Conservation (phyloP, 495 filamentous ascomycete genomes). For the Aspergillus carlsbadensis region DNA sequence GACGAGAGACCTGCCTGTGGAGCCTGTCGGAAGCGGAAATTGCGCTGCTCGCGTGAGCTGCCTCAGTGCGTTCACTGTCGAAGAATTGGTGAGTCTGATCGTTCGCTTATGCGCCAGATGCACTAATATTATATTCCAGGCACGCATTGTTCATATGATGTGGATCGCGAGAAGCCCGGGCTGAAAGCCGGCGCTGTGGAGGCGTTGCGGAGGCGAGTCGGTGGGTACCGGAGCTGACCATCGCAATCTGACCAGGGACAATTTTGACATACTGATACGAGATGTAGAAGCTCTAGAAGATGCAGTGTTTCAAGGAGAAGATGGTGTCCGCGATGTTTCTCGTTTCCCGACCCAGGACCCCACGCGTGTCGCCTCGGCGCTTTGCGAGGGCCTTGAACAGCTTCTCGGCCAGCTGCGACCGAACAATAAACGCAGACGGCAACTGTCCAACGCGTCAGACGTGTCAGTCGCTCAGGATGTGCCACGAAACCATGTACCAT, state of each 20-base stretch:
- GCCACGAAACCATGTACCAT: too few relatives aligned
- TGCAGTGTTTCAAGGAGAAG: background rate
- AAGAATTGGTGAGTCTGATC: background rate
- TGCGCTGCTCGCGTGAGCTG: background rate
- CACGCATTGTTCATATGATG: background rate
- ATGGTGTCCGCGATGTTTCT: background rate
- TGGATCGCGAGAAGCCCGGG: slow-evolving; percentile 1
- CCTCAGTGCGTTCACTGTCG: slow-evolving; percentile 5
- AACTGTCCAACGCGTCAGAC: too few relatives aligned
- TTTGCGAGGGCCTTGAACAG: background rate
- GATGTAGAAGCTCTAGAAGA: slow-evolving; percentile 1
- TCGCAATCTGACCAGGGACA: background rate
- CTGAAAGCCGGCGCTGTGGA: background rate
- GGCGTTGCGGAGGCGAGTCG: background rate
- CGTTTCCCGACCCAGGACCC: background rate
- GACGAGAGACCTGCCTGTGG: slow-evolving; percentile 6
- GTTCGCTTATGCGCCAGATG: background rate
- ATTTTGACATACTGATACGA: background rate
- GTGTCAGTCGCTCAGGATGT: too few relatives aligned
- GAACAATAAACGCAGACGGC: too few relatives aligned
- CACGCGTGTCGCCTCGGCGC: background rate
- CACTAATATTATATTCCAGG: background rate
- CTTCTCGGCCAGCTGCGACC: background rate
- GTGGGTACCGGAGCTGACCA: background rate
- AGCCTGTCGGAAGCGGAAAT: slow-evolving; percentile 3